phyloP scores from a whole-genome alignment of 768 basidiomycete genomes.

The Mycena pura region DNA sequence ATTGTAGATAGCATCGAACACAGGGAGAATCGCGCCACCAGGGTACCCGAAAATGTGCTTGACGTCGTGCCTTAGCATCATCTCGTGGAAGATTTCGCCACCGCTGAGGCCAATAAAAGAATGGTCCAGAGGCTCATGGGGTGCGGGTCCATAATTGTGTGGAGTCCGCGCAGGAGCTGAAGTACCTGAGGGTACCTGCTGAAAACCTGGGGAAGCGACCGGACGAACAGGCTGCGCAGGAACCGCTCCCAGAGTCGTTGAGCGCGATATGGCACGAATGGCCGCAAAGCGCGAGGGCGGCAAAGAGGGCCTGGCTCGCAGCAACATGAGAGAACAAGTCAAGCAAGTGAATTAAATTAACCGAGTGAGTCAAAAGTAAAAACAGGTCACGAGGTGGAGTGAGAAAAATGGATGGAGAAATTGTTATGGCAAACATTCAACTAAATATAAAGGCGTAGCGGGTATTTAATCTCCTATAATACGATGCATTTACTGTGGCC shows the following conservation, averaged over 20 bases:
- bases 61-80: constrained; percentile 97
- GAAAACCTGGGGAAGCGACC: constrained; percentile 37
- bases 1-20: constrained; percentile 99
- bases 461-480: constrained; percentile 32
- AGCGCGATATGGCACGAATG: constrained; percentile 22
- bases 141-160: constrained; percentile 42
- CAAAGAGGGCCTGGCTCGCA: constrained; percentile 11
- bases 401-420: background rate
- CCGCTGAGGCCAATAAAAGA: constrained; percentile 95
- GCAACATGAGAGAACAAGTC: constrained; percentile 17
- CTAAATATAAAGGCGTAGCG: constrained; percentile 25
- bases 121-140: constrained; percentile 67
- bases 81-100: constrained; percentile 98
- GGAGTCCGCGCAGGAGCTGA: constrained; percentile 36
- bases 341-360: background rate
- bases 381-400: constrained; percentile 5
- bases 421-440: constrained; percentile 27
- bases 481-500: constrained; percentile 41
- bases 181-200: constrained; percentile 52
- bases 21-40: constrained; percentile 96
- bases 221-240: constrained; percentile 21
- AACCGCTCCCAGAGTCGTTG: constrained; percentile 17
- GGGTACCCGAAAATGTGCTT: constrained; percentile 99
- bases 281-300: constrained; percentile 20
- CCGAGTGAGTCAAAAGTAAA: background rate